Evolutionary conservation across 257 asterid genomes (phyloP).

Genomic region (Galeopsis tetrahit): DNA sequence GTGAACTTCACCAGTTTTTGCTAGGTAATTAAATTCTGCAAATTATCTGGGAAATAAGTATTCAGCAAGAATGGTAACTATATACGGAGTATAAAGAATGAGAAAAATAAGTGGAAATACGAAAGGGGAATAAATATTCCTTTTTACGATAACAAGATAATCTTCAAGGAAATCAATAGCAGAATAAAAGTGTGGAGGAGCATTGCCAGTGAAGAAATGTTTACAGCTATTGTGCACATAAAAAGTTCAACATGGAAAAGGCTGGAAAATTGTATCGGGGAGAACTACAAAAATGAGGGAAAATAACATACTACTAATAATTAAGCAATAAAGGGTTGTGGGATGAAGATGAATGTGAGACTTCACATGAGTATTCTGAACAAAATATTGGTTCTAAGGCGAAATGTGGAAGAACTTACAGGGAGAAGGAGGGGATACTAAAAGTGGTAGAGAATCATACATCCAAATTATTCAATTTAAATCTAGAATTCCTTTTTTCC

Average conservation of each 20-base stretch:
- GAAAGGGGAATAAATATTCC: background rate
- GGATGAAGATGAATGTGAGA: conserved; percentile 14
- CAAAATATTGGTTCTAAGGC: background rate
- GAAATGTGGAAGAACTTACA: background rate
- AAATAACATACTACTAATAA: background rate
- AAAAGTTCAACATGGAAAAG: background rate
- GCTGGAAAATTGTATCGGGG: background rate
- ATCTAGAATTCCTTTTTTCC: background rate
- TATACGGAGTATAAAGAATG: conserved; percentile 4
- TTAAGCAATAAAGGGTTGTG: background rate
- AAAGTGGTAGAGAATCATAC: no score
- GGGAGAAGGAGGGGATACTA: no score
- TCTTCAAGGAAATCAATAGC: background rate
- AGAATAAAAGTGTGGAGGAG: background rate
- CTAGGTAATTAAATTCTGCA: background rate
- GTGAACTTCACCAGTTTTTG: conserved; percentile 5
- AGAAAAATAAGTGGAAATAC: background rate
- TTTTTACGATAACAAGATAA: background rate
- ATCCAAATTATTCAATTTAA: background rate
- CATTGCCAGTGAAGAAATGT: background rate
- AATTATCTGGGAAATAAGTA: background rate
- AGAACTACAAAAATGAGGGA: background rate
- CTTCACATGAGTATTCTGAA: background rate
- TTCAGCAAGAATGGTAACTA: background rate
- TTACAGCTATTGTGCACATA: background rate